Percentiles rank a stretch among this genome's conserved stretches.
Evolutionary conservation across 2,329 filamentous ascomycete species (phyloP).

Genomic region (Ophiosphaerella korrae): DNA sequence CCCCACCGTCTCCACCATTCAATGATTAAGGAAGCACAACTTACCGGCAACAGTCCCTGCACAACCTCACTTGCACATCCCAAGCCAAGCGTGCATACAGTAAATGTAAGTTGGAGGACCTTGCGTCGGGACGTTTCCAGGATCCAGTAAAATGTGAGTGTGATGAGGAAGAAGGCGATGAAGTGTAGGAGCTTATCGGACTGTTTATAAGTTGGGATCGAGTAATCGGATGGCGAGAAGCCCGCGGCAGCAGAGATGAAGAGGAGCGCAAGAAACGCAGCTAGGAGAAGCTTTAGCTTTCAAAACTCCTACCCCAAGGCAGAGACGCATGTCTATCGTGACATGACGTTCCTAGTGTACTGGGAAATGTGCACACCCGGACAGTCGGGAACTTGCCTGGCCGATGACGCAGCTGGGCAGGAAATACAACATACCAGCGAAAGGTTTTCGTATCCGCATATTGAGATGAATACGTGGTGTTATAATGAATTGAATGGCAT

Average conservation of each 20-base stretch:
- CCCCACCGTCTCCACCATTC: too few relatives aligned
- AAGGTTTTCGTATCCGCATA: conserved; percentile 87
- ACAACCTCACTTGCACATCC: conserved; percentile 77
- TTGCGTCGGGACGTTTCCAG: conserved; percentile 87
- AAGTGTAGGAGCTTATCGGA: conserved; percentile 87
- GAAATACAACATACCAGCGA: conserved; percentile 71
- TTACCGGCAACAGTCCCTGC: conserved; percentile 70
- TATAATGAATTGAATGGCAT: conserved; percentile 19
- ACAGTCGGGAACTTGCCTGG: conserved; percentile 1
- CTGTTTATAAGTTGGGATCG: conserved; percentile 67
- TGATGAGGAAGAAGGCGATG: conserved; percentile 87
- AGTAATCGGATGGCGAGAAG: conserved; percentile 61
- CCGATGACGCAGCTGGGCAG: conserved; percentile 1
- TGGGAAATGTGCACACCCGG: conserved; percentile 5
- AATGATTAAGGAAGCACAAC: conserved; percentile 11
- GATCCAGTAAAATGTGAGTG: conserved; percentile 92
- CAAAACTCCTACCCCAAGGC: too few relatives aligned
- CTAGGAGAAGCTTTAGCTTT: conserved; percentile 25
- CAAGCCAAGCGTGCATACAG: conserved; percentile 75
- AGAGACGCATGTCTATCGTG: too few relatives aligned
- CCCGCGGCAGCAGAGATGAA: conserved; percentile 74
- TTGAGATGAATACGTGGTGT: conserved; percentile 4
- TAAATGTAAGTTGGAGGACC: conserved; percentile 79
- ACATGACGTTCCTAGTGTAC: conserved; percentile 3
- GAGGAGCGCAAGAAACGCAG: conserved; percentile 60